Conservation (phyloP, 2,329 filamentous ascomycete genomes). For the Paramyrothecium roridum region DNA sequence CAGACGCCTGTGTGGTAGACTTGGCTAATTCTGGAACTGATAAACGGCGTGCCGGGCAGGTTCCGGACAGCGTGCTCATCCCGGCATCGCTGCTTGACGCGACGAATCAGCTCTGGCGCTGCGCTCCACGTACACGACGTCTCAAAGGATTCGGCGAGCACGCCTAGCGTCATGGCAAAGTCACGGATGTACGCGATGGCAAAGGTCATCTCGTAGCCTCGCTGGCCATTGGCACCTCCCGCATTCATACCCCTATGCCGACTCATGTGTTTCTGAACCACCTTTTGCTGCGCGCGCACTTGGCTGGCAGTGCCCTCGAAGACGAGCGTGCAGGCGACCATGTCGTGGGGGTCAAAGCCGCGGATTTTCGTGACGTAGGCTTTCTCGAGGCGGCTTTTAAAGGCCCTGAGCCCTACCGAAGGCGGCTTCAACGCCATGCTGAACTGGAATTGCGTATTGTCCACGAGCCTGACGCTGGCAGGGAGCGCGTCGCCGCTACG, state of each 20-base stretch:
- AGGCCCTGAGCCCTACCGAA: neutral
- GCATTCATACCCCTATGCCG: slow-evolving; percentile 2
- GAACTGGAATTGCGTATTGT: slow-evolving; percentile 3
- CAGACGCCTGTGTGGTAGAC: slow-evolving; percentile 1
- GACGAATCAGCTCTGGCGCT: neutral
- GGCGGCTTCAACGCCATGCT: slow-evolving; percentile 3
- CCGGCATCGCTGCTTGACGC: neutral
- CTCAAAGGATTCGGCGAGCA: slow-evolving; percentile 1
- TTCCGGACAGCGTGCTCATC: neutral
- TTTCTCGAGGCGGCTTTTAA: no score
- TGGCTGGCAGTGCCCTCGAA: no score
- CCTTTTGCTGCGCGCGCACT: no score
- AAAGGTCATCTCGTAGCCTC: slow-evolving; percentile 4
- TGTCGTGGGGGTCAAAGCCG: no score
- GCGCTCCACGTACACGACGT: neutral
- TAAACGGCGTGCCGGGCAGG: neutral
- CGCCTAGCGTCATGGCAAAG: slow-evolving; percentile 2
- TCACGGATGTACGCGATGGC: slow-evolving; percentile 4
- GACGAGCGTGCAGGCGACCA: no score
- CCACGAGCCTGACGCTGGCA: slow-evolving; percentile 2
- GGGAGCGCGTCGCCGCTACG: neutral
- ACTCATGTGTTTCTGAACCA: no score
- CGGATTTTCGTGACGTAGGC: no score
- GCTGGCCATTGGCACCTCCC: slow-evolving; percentile 2
- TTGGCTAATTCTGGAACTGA: neutral